Conservation (phyloP, 768 basidiomycete species). For the Trametes meyenii region DNA sequence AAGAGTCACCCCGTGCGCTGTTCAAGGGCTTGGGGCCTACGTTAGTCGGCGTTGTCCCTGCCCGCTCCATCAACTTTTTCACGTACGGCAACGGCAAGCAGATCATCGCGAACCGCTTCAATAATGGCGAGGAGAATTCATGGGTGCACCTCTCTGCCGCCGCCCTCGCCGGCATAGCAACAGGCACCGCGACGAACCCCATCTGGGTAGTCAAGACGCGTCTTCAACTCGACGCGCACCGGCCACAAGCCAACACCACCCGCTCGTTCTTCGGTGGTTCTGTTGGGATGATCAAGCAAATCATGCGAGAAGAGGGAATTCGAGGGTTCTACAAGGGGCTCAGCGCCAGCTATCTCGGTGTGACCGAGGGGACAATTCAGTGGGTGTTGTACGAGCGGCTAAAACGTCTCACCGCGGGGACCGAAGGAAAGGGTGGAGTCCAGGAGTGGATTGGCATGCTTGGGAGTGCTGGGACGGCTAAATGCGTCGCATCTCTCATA, state of each 20-base stretch:
- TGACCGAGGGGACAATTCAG: slow-evolving; percentile 94
- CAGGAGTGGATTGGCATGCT: slow-evolving; percentile 82
- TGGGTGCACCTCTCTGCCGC: slow-evolving; percentile 87
- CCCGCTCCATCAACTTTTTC: slow-evolving; percentile 97
- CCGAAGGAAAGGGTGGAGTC: slow-evolving; percentile 58
- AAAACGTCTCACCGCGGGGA: slow-evolving; percentile 63
- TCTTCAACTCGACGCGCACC: slow-evolving; percentile 61
- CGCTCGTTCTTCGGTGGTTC: slow-evolving; percentile 52
- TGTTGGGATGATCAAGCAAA: slow-evolving; percentile 65
- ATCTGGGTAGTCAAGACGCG: slow-evolving; percentile 99
- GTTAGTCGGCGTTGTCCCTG: slow-evolving; percentile 92
- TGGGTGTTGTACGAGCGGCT: slow-evolving; percentile 96
- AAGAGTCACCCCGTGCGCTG: slow-evolving; percentile 86
- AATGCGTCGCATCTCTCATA: slow-evolving; percentile 90
- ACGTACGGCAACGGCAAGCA: slow-evolving; percentile 97
- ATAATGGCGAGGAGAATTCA: slow-evolving; percentile 78
- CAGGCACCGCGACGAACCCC: slow-evolving; percentile 92
- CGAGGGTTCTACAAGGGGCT: slow-evolving; percentile 94
- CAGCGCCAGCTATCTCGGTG: slow-evolving; percentile 93
- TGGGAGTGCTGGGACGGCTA: slow-evolving; percentile 89
- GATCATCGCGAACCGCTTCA: slow-evolving; percentile 81
- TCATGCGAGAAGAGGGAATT: slow-evolving; percentile 80
- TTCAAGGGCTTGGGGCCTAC: slow-evolving; percentile 96
- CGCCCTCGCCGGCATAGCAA: slow-evolving; percentile 81
- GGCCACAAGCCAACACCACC: slow-evolving; percentile 1